phyloP scores from a whole-genome alignment of 2,329 filamentous ascomycete genomes.

The Trichoderma oligosporum region DNA sequence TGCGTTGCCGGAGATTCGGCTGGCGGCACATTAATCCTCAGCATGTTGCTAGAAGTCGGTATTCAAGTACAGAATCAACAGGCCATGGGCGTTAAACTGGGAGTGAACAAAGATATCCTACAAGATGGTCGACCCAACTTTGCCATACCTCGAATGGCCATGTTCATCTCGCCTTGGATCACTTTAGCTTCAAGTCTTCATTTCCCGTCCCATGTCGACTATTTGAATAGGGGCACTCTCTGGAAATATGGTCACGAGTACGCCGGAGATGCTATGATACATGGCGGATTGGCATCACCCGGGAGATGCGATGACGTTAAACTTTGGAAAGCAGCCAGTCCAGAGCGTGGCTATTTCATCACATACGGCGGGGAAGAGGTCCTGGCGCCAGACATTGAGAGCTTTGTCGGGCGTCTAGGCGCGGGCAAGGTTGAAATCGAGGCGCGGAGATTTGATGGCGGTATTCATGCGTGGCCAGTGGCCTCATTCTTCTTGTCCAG shows the following conservation, averaged over 20 bases:
- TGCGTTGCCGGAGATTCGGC: conserved; percentile 77
- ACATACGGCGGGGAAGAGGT: conserved; percentile 75
- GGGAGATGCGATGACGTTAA: conserved; percentile 62
- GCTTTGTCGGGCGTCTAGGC: conserved; percentile 54
- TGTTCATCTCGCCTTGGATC: conserved; percentile 78
- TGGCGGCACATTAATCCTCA: conserved; percentile 69
- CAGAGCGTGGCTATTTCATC: conserved; percentile 63
- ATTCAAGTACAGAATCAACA: conserved; percentile 27
- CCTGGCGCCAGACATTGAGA: conserved; percentile 65
- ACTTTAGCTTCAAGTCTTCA: conserved; percentile 67
- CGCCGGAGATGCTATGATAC: conserved; percentile 40
- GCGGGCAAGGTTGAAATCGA: conserved; percentile 52
- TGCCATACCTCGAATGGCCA: conserved; percentile 50
- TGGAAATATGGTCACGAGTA: conserved; percentile 70
- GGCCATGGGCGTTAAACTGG: conserved; percentile 20
- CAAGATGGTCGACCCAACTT: conserved; percentile 23
- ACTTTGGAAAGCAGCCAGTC: conserved; percentile 65
- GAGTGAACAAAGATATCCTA: conserved; percentile 20
- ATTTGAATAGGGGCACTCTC: conserved; percentile 63
- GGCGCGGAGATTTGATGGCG: conserved; percentile 58
- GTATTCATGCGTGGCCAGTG: conserved; percentile 81
- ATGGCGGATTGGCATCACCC: conserved; percentile 52
- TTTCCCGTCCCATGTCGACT: conserved; percentile 68
- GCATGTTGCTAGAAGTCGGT: conserved; percentile 65
- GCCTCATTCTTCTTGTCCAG: conserved; percentile 57